Percentiles rank a stretch among this genome's conserved stretches.
phyloP scores from a whole-genome alignment of 225 moss, liverwort and hornwort species.

The Neckera pumila region DNA sequence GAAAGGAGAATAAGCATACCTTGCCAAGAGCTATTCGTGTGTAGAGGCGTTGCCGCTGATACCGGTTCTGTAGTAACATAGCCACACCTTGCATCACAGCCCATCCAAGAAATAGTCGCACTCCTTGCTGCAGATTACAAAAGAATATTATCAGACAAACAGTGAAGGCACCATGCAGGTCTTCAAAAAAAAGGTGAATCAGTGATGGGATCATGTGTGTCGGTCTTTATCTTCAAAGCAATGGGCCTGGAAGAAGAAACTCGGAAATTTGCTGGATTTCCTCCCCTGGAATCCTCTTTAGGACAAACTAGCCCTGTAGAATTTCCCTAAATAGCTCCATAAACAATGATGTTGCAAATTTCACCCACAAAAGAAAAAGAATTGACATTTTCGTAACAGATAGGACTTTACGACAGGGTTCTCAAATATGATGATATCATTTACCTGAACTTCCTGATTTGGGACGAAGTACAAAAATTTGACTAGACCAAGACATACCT shows the following conservation, averaged over 20 bases:
- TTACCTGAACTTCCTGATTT: not conserved
- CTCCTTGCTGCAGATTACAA: conserved; percentile 64
- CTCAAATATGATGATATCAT: not conserved
- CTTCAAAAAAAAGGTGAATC: not conserved
- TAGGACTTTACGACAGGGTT: not conserved
- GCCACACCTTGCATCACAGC: conserved; percentile 98
- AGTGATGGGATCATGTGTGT: not conserved
- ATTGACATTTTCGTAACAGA: not conserved
- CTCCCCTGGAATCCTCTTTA: not conserved
- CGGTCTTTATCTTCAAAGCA: not conserved
- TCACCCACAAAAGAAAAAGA: not conserved
- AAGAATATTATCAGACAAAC: not conserved
- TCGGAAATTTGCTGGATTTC: not conserved
- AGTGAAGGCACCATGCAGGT: not conserved
- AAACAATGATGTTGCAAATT: not conserved
- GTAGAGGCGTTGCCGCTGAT: conserved; percentile 89
- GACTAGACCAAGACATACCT: conserved; percentile 23
- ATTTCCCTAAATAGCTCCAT: not conserved
- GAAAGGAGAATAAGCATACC: conserved; percentile 12
- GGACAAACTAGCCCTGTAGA: not conserved
- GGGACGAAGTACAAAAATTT: not conserved
- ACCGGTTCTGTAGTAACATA: conserved; percentile 96
- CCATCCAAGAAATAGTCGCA: conserved; percentile 84
- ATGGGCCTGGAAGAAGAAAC: not conserved
- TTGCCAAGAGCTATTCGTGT: conserved; percentile 98